A percentile compares a stretch with the other conserved stretches of the same genome.
Conservation (phyloP, 768 basidiomycete species). For the Phanerodontia chrysosporium region DNA sequence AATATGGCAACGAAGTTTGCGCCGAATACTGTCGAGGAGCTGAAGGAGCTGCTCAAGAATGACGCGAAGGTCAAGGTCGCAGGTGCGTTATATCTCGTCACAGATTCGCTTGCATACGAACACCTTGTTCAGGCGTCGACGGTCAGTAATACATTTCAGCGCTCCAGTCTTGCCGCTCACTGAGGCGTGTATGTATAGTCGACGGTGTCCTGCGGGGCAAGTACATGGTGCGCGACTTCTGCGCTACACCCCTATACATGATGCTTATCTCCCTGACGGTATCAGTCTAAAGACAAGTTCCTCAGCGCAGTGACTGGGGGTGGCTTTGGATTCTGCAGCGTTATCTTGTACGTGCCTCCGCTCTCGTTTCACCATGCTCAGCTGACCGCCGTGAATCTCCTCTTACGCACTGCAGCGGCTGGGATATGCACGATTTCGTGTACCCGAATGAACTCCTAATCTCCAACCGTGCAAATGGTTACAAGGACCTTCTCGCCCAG, state of each 20-base stretch:
- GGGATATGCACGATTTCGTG: constrained; percentile 88
- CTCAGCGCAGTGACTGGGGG: constrained; percentile 70
- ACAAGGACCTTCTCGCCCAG: constrained; percentile 79
- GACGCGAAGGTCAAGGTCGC: constrained; percentile 93
- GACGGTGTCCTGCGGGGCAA: constrained; percentile 96
- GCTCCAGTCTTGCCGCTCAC: not conserved
- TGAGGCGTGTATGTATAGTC: constrained; percentile 39
- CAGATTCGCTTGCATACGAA: not conserved
- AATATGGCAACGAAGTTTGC: constrained; percentile 30
- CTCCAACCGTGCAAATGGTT: constrained; percentile 90
- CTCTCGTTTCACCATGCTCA: not conserved
- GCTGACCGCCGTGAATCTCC: constrained; percentile 1
- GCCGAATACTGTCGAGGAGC: constrained; percentile 53
- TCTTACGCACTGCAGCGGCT: constrained; percentile 47
- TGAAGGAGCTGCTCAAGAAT: constrained; percentile 46
- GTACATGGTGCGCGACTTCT: constrained; percentile 59
- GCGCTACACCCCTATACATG: not conserved
- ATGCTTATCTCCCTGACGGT: not conserved
- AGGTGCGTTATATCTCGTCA: constrained; percentile 43
- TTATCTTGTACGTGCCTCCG: constrained; percentile 71
- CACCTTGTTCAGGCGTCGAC: constrained; percentile 54
- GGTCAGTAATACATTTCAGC: constrained; percentile 38
- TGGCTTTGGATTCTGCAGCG: constrained; percentile 92
- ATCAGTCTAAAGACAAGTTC: constrained; percentile 88
- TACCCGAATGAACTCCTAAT: constrained; percentile 86